Percentiles rank a stretch among this genome's conserved stretches.
Conservation (phyloP, 768 basidiomycete species). For the Mycena vitilis region DNA sequence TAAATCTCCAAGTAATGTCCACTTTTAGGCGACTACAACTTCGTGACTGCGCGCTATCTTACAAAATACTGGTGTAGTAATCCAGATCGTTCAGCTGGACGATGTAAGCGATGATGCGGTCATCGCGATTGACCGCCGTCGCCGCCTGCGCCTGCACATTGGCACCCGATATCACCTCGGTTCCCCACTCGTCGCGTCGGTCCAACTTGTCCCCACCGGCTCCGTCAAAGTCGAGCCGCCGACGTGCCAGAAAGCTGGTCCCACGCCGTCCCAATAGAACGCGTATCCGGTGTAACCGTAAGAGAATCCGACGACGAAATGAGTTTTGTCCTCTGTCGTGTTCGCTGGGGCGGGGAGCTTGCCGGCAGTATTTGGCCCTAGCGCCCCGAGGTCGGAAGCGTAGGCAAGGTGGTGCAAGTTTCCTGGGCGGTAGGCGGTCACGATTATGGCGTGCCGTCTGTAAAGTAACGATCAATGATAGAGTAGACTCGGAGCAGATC, state of each 20-base stretch:
- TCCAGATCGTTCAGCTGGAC: no score
- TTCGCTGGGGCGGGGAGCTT: not conserved
- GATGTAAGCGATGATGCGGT: conserved; percentile 1
- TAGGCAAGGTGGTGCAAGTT: conserved; percentile 24
- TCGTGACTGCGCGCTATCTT: no score
- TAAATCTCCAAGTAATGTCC: no score
- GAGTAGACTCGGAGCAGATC: no score
- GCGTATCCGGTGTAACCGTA: conserved; percentile 4
- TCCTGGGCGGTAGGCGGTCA: conserved; percentile 13
- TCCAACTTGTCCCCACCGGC: conserved; percentile 19
- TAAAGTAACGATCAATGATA: no score
- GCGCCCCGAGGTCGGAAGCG: not conserved
- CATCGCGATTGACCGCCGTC: not conserved
- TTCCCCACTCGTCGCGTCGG: conserved; percentile 6
- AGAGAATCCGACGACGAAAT: conserved; percentile 18
- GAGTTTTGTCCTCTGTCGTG: conserved; percentile 2
- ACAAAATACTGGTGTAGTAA: no score
- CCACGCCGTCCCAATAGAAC: conserved; percentile 25
- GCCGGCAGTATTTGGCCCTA: not conserved
- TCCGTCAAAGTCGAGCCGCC: conserved; percentile 5
- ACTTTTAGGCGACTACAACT: no score
- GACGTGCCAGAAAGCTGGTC: conserved; percentile 15
- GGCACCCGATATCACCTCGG: not conserved
- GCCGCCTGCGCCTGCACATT: conserved; percentile 6
- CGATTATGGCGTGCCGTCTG: not conserved